Conservation (phyloP, 805 yeast species). For the Metschnikowia santaceciliae region DNA sequence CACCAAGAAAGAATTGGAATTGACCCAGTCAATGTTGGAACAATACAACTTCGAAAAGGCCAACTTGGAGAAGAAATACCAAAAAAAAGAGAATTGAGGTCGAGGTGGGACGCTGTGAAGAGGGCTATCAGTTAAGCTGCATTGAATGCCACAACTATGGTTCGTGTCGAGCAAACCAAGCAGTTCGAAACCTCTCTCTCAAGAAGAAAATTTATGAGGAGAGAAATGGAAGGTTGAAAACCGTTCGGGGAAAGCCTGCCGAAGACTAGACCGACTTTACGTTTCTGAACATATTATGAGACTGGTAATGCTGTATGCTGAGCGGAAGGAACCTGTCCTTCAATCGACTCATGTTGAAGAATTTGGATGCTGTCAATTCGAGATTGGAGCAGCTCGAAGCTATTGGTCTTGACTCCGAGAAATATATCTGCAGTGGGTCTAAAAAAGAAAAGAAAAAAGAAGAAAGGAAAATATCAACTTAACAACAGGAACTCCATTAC, state of each 20-base stretch:
- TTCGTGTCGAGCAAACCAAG: slow-evolving; percentile 64
- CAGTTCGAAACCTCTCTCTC: slow-evolving; percentile 55
- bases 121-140: slow-evolving; percentile 66
- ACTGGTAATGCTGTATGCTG: too few relatives aligned
- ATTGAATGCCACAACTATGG: slow-evolving; percentile 64
- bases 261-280: too few relatives aligned
- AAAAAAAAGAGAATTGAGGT: slow-evolving; percentile 44
- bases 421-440: slow-evolving; percentile 22
- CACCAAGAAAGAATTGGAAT: slow-evolving; percentile 49
- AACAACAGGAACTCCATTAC: too few relatives aligned
- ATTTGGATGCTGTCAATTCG: slow-evolving; percentile 56
- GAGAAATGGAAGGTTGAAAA: slow-evolving; percentile 77
- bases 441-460: too few relatives aligned
- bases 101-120: slow-evolving; percentile 65
- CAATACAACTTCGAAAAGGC: slow-evolving; percentile 60
- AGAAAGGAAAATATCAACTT: too few relatives aligned
- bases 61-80: slow-evolving; percentile 56
- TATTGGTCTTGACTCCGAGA: slow-evolving; percentile 43
- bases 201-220: slow-evolving; percentile 48
- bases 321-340: too few relatives aligned
- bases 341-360: too few relatives aligned
- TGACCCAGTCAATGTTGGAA: slow-evolving; percentile 54
- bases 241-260: too few relatives aligned
- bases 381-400: slow-evolving; percentile 55
- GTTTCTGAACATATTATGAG: too few relatives aligned